phyloP scores from a whole-genome alignment of 176 grass and related monocot genomes.

The Oryza officinalis region DNA sequence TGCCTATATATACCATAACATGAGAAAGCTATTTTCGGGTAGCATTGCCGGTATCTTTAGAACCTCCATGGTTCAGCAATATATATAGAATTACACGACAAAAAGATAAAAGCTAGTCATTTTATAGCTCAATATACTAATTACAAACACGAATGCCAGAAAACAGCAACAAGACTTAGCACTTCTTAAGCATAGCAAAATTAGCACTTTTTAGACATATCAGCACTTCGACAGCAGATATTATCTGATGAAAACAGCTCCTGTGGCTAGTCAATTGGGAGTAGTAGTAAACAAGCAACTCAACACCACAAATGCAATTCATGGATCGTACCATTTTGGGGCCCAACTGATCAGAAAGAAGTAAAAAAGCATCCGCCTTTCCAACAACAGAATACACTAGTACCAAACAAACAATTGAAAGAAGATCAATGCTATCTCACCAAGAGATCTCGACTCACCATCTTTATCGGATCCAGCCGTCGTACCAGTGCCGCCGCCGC shows the following conservation, averaged over 20 bases:
- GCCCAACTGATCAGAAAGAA: not conserved
- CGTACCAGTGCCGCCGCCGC: not conserved
- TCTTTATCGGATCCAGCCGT: constrained; percentile 46
- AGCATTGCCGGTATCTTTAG: constrained; percentile 25
- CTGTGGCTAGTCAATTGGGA: not conserved
- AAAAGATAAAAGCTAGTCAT: constrained; percentile 4
- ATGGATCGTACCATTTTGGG: constrained; percentile 5
- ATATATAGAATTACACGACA: not conserved
- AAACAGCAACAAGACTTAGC: not conserved
- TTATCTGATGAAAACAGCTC: not conserved
- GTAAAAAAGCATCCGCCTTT: not conserved
- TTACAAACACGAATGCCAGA: not conserved
- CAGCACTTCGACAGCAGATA: constrained; percentile 9
- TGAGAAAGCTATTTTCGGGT: constrained; percentile 7
- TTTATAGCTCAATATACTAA: constrained; percentile 3
- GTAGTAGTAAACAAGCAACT: not conserved
- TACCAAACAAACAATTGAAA: constrained; percentile 27
- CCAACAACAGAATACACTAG: not conserved
- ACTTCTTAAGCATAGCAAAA: not conserved
- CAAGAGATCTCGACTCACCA: constrained; percentile 35
- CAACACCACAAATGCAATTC: constrained; percentile 17
- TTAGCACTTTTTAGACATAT: not conserved
- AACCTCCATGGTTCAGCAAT: not conserved
- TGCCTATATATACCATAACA: constrained; percentile 24
- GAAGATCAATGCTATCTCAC: not conserved